phyloP scores from a whole-genome alignment of 495 filamentous ascomycete genomes.

The Aspergillus sclerotiicarbonarius region DNA sequence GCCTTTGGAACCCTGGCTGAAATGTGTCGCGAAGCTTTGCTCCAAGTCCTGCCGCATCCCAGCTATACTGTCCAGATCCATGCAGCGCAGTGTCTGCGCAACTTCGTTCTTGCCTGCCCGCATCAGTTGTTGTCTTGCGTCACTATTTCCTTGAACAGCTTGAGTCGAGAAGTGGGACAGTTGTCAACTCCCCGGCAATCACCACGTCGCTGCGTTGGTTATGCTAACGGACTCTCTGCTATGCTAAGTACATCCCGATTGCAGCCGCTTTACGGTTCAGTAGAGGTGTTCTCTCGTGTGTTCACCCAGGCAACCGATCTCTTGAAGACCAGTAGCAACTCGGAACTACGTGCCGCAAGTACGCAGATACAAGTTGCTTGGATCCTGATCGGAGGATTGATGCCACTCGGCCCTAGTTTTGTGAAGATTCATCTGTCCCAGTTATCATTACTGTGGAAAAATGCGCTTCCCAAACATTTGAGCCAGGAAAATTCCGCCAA shows the following conservation, averaged over 20 bases:
- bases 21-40: conserved; percentile 75
- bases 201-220: conserved; percentile 81
- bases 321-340: conserved; percentile 88
- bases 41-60: conserved; percentile 90
- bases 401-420: conserved; percentile 96
- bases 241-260: conserved; percentile 84
- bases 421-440: conserved; percentile 98
- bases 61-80: conserved; percentile 95
- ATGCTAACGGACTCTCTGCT: conserved; percentile 89
- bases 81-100: conserved; percentile 78
- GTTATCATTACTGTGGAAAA: conserved; percentile 95
- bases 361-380: conserved; percentile 97
- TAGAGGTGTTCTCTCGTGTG: conserved; percentile 90
- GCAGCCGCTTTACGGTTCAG: conserved; percentile 89
- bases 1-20: conserved; percentile 76
- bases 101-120: conserved; percentile 84
- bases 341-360: conserved; percentile 84
- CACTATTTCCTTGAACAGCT: conserved; percentile 94
- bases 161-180: conserved; percentile 79
- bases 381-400: conserved; percentile 93
- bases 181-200: conserved; percentile 74
- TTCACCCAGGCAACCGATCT: conserved; percentile 87
- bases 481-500: conserved; percentile 83
- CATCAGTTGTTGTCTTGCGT: conserved; percentile 88
- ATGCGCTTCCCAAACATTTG: conserved; percentile 90